Evolutionary conservation across 1,284 basidiomycete genomes (phyloP), one percentile per base, ranked within the genome.

Genomic region (Neolentinus lepideus): DNA sequence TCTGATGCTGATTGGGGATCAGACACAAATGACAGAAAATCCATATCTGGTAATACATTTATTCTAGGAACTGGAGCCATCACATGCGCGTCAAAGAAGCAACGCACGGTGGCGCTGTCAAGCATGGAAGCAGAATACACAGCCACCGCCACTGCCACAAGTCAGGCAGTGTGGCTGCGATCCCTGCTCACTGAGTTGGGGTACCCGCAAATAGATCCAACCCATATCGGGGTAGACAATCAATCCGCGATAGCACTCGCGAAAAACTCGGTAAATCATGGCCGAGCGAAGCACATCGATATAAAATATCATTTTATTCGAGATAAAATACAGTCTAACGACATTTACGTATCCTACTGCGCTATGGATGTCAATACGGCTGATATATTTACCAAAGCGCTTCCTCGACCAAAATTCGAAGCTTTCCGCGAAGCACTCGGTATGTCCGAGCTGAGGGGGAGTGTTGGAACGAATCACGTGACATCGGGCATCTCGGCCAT

Each of bases 81-180:
- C n/a, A n/a, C n/a, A n/a, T n/a, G n/a, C n/a, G n/a, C n/a, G n/a
- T n/a, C n/a, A n/a, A n/a, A n/a, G n/a, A n/a, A n/a, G n/a, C n/a
- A n/a, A n/a, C n/a, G n/a, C n/a, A n/a, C n/a, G n/a, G n/a, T n/a
- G n/a, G 33, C 70, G 0, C 52, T 58, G 1, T 72, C 69, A 2
- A 66, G 66, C 2, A 62, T 63, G 1, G 70, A 70, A 48, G 65
- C 71, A 1, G 69, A 73, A 57, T 72, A 69, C 53, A 60, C 69
- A 31, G 71, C 69, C 1, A 9, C 16, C 9, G 33, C 33, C 9
- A 9, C 16, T 9, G 33, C 33, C 33, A 16, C n/a, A n/a, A n/a
- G 33, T 35, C 33, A 35, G 33, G 33, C 33, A 9, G 33, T 35
- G 33, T 35, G 33, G 33, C 33, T 35, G 33, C 33, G 33, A 9